A percentile compares a stretch with the other conserved stretches of the same genome.
Conservation (phyloP, 75 land plant species). For the Adiantum capillusveneris region DNA sequence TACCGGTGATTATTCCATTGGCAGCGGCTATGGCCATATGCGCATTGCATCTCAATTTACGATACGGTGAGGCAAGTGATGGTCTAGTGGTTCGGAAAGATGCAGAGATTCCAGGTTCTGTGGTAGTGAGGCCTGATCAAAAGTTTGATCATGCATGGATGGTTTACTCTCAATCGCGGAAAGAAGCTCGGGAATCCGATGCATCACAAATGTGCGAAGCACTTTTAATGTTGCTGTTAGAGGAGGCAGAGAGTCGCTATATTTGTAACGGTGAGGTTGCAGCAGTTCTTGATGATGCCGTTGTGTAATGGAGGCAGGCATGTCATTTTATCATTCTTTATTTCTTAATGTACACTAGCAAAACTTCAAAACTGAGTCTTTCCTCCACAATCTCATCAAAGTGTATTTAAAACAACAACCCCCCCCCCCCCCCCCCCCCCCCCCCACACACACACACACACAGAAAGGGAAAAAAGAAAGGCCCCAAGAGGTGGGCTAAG, state of each 20-base stretch:
- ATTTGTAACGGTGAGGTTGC: no score
- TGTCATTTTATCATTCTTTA: no score
- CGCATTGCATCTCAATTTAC: constrained; percentile 67
- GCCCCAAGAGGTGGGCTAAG: no score
- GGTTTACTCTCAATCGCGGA: constrained; percentile 72
- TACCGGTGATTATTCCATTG: constrained; percentile 83
- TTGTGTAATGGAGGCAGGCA: no score
- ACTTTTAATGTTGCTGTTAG: constrained; percentile 71
- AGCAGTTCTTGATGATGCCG: no score
- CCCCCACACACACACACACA: no score
- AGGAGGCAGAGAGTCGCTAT: constrained; percentile 20
- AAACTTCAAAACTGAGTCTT: no score
- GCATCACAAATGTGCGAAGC: constrained; percentile 96
- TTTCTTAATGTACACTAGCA: no score
- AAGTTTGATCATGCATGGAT: constrained; percentile 99
- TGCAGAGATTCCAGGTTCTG: constrained; percentile 94
- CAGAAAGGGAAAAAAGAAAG: no score
- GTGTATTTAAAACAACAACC: no score
- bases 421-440: no score
- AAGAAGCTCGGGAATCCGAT: constrained; percentile 53
- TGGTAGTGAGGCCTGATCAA: constrained; percentile 69
- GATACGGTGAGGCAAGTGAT: constrained; percentile 96
- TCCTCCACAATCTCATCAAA: no score
- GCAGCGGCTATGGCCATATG: constrained; percentile 97
- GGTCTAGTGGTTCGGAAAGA: constrained; percentile 93